Evolutionary conservation across 768 basidiomycete species (phyloP).

Genomic region (Leucocoprinus leucothites): DNA sequence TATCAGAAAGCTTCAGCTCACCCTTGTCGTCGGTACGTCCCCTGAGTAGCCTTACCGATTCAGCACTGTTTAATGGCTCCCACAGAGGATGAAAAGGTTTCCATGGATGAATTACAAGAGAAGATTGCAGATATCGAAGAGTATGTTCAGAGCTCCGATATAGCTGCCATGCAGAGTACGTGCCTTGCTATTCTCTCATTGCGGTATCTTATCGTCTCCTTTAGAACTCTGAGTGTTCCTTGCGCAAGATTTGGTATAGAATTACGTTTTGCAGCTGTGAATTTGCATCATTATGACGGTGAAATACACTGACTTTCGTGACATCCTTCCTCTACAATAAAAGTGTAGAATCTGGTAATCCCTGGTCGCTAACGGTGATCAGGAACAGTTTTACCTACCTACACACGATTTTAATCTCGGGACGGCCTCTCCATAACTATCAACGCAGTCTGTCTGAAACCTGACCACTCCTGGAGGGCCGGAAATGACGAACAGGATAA

Average conservation of each 20-base stretch:
- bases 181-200: slow-evolving; percentile 11
- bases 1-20: slow-evolving; percentile 88
- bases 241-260: background rate
- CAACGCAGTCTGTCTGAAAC: slow-evolving; percentile 4
- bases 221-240: slow-evolving; percentile 14
- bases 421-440: background rate
- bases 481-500: slow-evolving; percentile 8
- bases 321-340: background rate
- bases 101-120: slow-evolving; percentile 91
- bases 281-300: background rate
- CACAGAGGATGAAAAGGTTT: slow-evolving; percentile 93
- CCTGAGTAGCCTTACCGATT: background rate
- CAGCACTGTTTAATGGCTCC: background rate
- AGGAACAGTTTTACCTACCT: slow-evolving; percentile 14
- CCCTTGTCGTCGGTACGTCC: slow-evolving; percentile 51
- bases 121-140: slow-evolving; percentile 82
- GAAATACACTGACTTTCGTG: background rate
- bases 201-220: background rate
- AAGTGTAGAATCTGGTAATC: background rate
- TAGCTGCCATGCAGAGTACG: slow-evolving; percentile 93
- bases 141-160: slow-evolving; percentile 86
- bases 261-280: background rate
- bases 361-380: slow-evolving; percentile 14
- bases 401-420: slow-evolving; percentile 12
- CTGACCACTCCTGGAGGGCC: slow-evolving; percentile 2